Evolutionary conservation across 2,329 filamentous ascomycete species (phyloP).

Genomic region (Magnaporthales sp.): DNA sequence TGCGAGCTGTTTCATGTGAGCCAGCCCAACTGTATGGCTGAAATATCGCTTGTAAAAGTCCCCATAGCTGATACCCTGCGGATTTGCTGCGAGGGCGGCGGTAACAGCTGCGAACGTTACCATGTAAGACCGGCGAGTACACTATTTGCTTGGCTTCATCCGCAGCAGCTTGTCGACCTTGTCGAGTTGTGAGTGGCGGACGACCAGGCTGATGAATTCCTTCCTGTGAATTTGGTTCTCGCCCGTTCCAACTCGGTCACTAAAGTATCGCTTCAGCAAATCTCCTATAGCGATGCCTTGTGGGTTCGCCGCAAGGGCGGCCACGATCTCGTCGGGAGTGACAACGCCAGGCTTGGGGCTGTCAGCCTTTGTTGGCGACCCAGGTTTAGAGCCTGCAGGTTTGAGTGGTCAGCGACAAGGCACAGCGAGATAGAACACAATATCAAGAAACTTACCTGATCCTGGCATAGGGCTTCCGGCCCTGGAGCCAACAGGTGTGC

Average conservation of each 20-base stretch:
- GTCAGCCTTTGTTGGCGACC: slow-evolving; percentile 11
- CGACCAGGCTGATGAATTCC: slow-evolving; percentile 53
- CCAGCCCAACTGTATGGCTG: not conserved
- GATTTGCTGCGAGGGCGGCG: not conserved
- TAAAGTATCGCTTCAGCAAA: slow-evolving; percentile 43
- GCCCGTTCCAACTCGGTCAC: slow-evolving; percentile 40
- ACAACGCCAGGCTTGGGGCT: slow-evolving; percentile 9
- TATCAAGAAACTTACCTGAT: not conserved
- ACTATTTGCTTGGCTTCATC: slow-evolving; percentile 13
- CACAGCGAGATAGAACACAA: not conserved
- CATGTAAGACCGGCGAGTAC: not conserved
- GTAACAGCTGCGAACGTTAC: no score
- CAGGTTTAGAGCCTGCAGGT: slow-evolving; percentile 14
- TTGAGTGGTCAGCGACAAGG: slow-evolving; percentile 12
- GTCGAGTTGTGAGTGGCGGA: slow-evolving; percentile 42
- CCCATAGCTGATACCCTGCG: not conserved
- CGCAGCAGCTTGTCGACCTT: slow-evolving; percentile 44
- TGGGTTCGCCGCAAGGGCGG: slow-evolving; percentile 37
- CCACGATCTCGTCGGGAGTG: slow-evolving; percentile 44
- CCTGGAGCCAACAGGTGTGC: slow-evolving; percentile 50
- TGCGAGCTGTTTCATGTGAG: not conserved
- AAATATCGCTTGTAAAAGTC: not conserved
- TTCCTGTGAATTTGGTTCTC: slow-evolving; percentile 41
- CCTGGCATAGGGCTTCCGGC: slow-evolving; percentile 48
- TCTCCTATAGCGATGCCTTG: slow-evolving; percentile 46